phyloP scores from a whole-genome alignment of 306 rosid species.

The Cyamopsis tetragonoloba region DNA sequence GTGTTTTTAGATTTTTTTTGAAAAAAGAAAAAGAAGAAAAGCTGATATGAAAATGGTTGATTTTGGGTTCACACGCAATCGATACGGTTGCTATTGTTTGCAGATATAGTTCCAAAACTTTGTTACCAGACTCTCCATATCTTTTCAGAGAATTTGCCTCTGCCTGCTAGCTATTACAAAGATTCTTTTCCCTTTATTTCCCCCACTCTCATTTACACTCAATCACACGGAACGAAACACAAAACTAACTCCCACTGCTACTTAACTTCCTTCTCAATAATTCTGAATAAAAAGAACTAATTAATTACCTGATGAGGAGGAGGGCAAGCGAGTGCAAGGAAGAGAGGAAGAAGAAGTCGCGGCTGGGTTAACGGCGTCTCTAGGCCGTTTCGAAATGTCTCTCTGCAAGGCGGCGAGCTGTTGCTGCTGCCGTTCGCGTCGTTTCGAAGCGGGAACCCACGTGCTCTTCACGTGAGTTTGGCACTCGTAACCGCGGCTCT shows the following conservation, averaged over 20 bases:
- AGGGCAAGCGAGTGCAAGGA: conserved; percentile 55
- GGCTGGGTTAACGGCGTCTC: conserved; percentile 39
- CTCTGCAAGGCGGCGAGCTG: conserved; percentile 33
- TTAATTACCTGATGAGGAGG: conserved; percentile 42
- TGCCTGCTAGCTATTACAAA: no score
- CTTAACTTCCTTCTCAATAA: no score
- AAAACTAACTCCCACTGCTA: no score
- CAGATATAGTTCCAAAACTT: conserved; percentile 38
- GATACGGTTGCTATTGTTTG: conserved; percentile 28
- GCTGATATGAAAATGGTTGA: conserved; percentile 28
- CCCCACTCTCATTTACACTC: conserved; percentile 18
- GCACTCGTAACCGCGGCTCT: conserved; percentile 87
- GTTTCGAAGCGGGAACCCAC: conserved; percentile 89
- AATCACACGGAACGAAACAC: conserved; percentile 21
- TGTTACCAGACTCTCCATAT: conserved; percentile 17
- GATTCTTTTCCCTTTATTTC: neutral
- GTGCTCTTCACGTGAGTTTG: conserved; percentile 86
- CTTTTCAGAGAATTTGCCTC: conserved; percentile 42
- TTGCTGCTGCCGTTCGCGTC: conserved; percentile 71
- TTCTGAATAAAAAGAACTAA: no score
- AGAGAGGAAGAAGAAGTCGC: conserved; percentile 29
- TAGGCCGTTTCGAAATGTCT: conserved; percentile 48
- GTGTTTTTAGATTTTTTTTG: conserved; percentile 44
- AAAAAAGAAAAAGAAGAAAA: conserved; percentile 22
- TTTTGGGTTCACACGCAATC: conserved; percentile 54